Evolutionary conservation across 2,329 filamentous ascomycete genomes (phyloP).

Genomic region (Monosporascus ibericus): DNA sequence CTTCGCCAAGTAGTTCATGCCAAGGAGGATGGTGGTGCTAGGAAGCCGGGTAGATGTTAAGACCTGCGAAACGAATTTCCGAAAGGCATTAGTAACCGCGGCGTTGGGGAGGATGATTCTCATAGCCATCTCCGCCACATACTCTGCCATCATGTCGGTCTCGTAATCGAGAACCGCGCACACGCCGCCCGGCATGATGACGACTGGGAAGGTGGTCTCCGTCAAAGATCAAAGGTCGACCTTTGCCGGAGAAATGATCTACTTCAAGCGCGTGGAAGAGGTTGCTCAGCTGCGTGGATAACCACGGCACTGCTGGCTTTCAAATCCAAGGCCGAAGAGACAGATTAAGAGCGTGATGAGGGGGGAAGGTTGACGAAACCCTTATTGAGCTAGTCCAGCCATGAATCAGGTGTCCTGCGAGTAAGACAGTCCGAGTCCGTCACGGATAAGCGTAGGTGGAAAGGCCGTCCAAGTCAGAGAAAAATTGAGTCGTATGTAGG

Average conservation of each 20-base stretch:
- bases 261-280: constrained; percentile 33
- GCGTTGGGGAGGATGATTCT: constrained; percentile 49
- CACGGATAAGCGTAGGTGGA: neutral
- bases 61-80: constrained; percentile 88
- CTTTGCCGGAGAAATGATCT: constrained; percentile 29
- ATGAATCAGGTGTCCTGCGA: constrained; percentile 21
- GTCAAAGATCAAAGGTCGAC: constrained; percentile 21
- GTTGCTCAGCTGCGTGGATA: constrained; percentile 18
- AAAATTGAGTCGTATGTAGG: neutral
- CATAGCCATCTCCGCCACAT: constrained; percentile 81
- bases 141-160: constrained; percentile 93
- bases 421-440: neutral
- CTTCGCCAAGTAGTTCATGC: constrained; percentile 82
- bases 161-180: constrained; percentile 94
- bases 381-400: constrained; percentile 32
- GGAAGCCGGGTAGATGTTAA: constrained; percentile 84
- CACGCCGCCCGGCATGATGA: constrained; percentile 71
- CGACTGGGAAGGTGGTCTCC: constrained; percentile 19
- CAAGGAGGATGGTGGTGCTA: constrained; percentile 83
- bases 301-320: constrained; percentile 22
- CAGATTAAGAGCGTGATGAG: constrained; percentile 10
- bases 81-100: constrained; percentile 63
- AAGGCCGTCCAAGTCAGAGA: neutral
- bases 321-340: constrained; percentile 33
- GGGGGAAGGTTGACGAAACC: constrained; percentile 19